A percentile compares a stretch with the other conserved stretches of the same genome.
Conservation (phyloP, 2,329 filamentous ascomycete genomes). For the Colletotrichum shisoi region DNA sequence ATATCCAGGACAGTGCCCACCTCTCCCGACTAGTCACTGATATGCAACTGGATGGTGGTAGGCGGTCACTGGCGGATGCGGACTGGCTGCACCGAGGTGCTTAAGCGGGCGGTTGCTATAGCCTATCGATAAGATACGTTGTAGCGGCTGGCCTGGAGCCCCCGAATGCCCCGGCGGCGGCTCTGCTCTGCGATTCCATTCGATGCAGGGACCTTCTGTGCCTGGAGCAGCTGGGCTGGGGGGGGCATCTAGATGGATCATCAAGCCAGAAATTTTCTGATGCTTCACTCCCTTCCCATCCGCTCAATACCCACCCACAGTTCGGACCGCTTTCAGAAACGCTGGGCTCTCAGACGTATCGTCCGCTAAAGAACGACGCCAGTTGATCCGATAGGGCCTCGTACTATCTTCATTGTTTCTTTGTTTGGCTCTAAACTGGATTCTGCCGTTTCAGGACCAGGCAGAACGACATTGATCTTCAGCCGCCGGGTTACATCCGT, state of each 20-base stretch:
- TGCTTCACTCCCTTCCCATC: slow-evolving; percentile 26
- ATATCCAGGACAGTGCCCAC: slow-evolving; percentile 5
- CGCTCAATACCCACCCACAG: slow-evolving; percentile 18
- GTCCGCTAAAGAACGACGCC: slow-evolving; percentile 16
- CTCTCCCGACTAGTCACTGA: not conserved
- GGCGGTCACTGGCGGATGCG: slow-evolving; percentile 8
- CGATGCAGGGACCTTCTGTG: slow-evolving; percentile 30
- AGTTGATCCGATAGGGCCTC: slow-evolving; percentile 22
- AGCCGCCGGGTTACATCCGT: slow-evolving; percentile 29
- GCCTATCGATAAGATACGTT: slow-evolving; percentile 32
- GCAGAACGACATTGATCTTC: slow-evolving; percentile 32
- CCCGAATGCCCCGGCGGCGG: slow-evolving; percentile 21
- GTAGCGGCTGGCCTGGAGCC: not conserved
- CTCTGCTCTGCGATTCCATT: slow-evolving; percentile 33
- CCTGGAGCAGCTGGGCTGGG: slow-evolving; percentile 1
- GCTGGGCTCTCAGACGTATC: slow-evolving; percentile 21
- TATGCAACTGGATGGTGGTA: not conserved
- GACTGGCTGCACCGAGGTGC: slow-evolving; percentile 25
- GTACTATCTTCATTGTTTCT: slow-evolving; percentile 19
- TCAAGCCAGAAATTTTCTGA: slow-evolving; percentile 36
- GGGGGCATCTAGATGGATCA: slow-evolving; percentile 27
- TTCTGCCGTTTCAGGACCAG: slow-evolving; percentile 24
- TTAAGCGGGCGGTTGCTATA: slow-evolving; percentile 16
- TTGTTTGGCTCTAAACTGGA: slow-evolving; percentile 29
- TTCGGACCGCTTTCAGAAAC: slow-evolving; percentile 34